Evolutionary conservation across 768 basidiomycete species (phyloP), one percentile per base, ranked within the genome.

Genomic region (Termitomyces sp.): DNA sequence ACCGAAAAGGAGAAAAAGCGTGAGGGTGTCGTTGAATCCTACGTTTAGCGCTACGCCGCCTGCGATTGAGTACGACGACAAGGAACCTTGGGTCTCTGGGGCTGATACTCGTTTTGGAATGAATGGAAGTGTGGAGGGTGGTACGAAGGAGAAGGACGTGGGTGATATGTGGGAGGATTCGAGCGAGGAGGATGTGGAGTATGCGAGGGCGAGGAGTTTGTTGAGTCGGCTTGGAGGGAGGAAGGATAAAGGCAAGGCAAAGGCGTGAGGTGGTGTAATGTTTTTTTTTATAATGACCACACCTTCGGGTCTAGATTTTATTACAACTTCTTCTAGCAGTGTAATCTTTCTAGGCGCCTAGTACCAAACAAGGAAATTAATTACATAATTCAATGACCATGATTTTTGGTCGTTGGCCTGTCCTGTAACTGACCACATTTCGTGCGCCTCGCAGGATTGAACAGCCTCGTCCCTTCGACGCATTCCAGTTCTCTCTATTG

Each of bases 1-100:
- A 9, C 60, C 66, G 8, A 71, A 72, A 57, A 72, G 81, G 56
- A 71, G 81, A 65, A 93, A 93, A 74, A 91, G 89, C 67, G 92
- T 94, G 38, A 78, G 92, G 7, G 86, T 94, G 56, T 90, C 88
- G 34, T 71, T 92, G 42, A 81, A 86, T 48, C 92, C 92, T 10
- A 90, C 88, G 38, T 91, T 88, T 70, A 88, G 88, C 6, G 74
- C 85, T 0, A 82, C 90, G 1, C 89, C 91, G 8, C 88, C 88
- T 43, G 86, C 85, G 42, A 70, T 82, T 50, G 82, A 83, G 31
- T 81, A 88, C 59, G 82, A 84, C 7, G 29, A 46, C 25, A 54
- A 14, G 32, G 36, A 38, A 32, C 51, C 31, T 56, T 38, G 43
- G 50, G 32, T 4, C 17, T 14, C 29, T 69, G 68, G 68, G 59